Evolutionary conservation across 164 flowering plant species (phyloP), one percentile per base, ranked within the genome.

Genomic region (Malania oleifera): DNA sequence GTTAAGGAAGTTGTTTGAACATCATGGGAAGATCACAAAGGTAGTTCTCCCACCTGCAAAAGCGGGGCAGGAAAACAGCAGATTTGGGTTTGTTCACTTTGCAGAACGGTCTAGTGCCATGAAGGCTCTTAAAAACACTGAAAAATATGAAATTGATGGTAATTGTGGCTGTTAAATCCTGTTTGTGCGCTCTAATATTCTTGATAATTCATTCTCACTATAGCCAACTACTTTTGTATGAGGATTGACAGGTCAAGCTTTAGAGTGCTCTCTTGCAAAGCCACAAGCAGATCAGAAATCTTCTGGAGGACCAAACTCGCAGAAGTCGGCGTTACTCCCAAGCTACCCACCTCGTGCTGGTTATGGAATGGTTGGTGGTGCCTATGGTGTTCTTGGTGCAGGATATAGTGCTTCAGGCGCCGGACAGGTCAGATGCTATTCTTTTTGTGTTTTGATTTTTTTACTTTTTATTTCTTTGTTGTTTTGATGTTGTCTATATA

Each of bases 231-330:
- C n/a, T 15, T 45, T 51, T 58, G 40, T 20, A 39, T 59, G 31
- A 47, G 12, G 25, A 15, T 24, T 57, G 29, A 23, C 67, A 91
- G 98, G 98, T 52, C 87, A 84, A 77, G 78, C 77, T 56, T 70
- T 91, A 50, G 93, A 91, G 59, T 87, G 91, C 67, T 87, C 96
- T 44, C 87, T 91, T 50, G 97, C 97, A 51, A 91, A 86, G 75
- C 93, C 97, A 17, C 97, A 80, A 58, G 75, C 81, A 22, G 96
- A 87, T 27, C 82, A 75, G 68, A 87, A 76, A 67, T 28, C 88
- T 49, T 61, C 76, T 56, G 73, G 71, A 54, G 78, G 70, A 27
- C 62, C 82, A 54, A 76, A 51, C 62, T 56, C 78, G 25, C 86
- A 76, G 59, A 86, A 74, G 61, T 38, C 84, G 5, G 82, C 75